Evolutionary conservation across 2,329 filamentous ascomycete species (phyloP).

Genomic region (Aureobasidium sp.): DNA sequence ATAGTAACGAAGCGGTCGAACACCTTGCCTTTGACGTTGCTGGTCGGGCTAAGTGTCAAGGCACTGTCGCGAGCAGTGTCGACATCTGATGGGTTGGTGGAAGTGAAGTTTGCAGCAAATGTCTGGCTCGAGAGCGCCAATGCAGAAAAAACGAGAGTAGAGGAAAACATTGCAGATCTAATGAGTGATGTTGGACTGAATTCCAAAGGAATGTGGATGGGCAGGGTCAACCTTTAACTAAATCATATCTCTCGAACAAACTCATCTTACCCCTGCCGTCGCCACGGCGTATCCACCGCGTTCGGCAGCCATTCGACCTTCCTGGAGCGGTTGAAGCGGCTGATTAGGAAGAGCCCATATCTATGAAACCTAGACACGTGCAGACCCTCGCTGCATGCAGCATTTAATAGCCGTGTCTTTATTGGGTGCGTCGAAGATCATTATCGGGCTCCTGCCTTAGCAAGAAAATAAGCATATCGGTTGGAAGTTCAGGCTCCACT

Average conservation of each 20-base stretch:
- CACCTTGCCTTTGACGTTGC: conserved; percentile 58
- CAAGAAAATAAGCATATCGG: background rate
- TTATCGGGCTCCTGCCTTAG: background rate
- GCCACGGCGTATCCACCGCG: background rate
- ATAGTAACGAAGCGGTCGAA: conserved; percentile 67
- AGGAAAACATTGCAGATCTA: background rate
- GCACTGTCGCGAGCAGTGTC: conserved; percentile 52
- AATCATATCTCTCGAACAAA: background rate
- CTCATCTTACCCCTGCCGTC: background rate
- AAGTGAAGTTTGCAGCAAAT: conserved; percentile 33
- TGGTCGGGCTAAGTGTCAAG: conserved; percentile 52
- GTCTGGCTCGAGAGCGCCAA: conserved; percentile 25
- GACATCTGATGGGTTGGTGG: conserved; percentile 45
- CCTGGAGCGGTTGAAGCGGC: background rate
- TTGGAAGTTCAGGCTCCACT: conserved; percentile 4
- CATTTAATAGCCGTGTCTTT: background rate
- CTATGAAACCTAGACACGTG: conserved; percentile 7
- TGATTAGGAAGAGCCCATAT: background rate
- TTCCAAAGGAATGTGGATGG: background rate
- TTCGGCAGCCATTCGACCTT: background rate
- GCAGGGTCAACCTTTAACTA: background rate
- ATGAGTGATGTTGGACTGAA: background rate
- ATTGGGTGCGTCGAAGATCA: background rate
- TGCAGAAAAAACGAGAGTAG: conserved; percentile 19
- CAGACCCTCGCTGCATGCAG: background rate